These are phyloP conservation scores for Colletotrichum sansevieriae DNA, from an alignment of 2,329 filamentous ascomycete species.

Conservation along the genomic window DNA sequence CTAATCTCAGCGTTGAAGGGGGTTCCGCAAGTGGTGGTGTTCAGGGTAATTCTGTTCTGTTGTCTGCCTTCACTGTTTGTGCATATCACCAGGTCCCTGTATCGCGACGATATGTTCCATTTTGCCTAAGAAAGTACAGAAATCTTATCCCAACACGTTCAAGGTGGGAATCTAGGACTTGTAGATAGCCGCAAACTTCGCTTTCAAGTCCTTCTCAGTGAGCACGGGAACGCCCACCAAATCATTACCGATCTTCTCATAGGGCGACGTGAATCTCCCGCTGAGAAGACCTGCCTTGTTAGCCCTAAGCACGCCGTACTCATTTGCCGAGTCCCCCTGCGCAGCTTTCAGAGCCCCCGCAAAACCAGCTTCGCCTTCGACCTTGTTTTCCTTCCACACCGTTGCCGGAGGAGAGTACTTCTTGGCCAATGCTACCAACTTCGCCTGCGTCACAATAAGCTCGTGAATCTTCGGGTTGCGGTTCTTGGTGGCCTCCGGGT, in stretches of 20 bases:
- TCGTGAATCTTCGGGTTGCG: no score
- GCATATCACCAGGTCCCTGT: no score
- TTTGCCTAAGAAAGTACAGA: no score
- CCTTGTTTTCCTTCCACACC: conserved; percentile 23
- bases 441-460: no score
- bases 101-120: no score
- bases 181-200: conserved; percentile 16
- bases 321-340: conserved; percentile 11
- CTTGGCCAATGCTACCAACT: no score
- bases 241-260: conserved; percentile 24
- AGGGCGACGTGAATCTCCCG: conserved; percentile 9
- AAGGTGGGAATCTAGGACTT: conserved; percentile 1
- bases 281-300: conserved; percentile 11
- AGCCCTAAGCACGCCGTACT: neutral
- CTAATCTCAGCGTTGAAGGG: no score
- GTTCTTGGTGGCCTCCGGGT: no score
- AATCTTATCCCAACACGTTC: no score
- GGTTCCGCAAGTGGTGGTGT: no score
- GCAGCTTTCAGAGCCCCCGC: neutral
- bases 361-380: conserved; percentile 19
- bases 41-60: no score
- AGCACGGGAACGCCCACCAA: conserved; percentile 19
- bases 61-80: no score
- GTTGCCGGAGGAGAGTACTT: neutral
- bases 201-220: conserved; percentile 28